phyloP scores from a whole-genome alignment of 768 basidiomycete species.

The Suillus tomentosus region DNA sequence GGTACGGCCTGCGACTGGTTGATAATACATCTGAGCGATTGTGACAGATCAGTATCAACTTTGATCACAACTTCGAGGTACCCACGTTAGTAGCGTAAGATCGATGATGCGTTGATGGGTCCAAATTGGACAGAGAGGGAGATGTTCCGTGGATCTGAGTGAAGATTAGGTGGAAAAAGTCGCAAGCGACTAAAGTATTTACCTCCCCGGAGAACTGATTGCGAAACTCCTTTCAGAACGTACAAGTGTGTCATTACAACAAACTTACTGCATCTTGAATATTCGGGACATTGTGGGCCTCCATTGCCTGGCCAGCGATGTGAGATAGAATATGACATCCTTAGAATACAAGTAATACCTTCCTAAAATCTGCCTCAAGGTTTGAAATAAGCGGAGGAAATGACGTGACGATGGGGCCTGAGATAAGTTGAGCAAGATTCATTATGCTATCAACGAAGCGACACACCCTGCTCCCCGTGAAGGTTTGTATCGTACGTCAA shows the following conservation, averaged over 20 bases:
- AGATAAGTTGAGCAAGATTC: neutral
- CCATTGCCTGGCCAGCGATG: neutral
- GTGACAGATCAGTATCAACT: neutral
- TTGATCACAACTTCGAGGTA: neutral
- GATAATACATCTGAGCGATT: constrained; percentile 23
- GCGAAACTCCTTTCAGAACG: neutral
- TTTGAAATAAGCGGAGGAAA: neutral
- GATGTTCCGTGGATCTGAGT: neutral
- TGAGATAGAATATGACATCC: neutral
- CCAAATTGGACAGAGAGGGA: neutral
- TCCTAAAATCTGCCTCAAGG: neutral
- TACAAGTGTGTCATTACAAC: neutral
- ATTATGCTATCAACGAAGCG: neutral
- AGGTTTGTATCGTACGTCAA: neutral
- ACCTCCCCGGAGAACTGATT: neutral
- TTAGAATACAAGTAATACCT: neutral
- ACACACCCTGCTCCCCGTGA: neutral
- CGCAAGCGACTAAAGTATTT: neutral
- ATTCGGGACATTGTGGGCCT: neutral
- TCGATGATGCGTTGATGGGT: neutral
- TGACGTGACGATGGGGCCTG: neutral
- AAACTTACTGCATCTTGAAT: neutral
- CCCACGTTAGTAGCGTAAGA: neutral
- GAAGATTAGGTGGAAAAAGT: neutral
- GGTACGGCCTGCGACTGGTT: constrained; percentile 24